Evolutionary conservation across 805 yeast genomes (phyloP), one percentile per base, ranked within the genome.

Genomic region (Candida tibetensis): DNA sequence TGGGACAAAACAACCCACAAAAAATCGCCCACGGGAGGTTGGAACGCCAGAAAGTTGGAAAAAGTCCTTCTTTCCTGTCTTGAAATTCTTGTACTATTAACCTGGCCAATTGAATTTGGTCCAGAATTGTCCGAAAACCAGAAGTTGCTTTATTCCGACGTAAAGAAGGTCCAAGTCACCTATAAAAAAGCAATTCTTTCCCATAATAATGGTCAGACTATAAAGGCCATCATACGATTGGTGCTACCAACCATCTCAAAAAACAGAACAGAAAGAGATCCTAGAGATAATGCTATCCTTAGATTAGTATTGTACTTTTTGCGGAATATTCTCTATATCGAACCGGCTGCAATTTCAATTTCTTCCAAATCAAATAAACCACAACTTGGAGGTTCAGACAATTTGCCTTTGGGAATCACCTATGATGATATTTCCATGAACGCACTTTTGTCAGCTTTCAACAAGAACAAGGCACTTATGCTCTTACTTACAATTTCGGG

Each of bases 91-190:
- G 95, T 87, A 1, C 77, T 86, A 2, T 68, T 93, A 52, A 85
- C 96, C 0, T 85, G 95, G 86, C 98, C 98, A 0, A 56, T 85
- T 4, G 79, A 79, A 23, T 57, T 87, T n/a, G 74, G 68, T 36
- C 77, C 72, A 15, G 77, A 76, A n/a, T 72, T 82, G 3, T 66
- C 82, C 0, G 67, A 66, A 15, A 77, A 76, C 37, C 87, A 85
- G 49, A 67, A 77, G 29, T 62, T 69, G 15, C 68, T 76, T 28
- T 82, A 75, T 52, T 68, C 81, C 7, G 77, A 77, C 36, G 64
- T 90, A 34, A 78, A 79, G 45, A 79, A 76, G 42, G 75, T 81
- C 18, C 96, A 89, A 46, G 51, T 82, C 19, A 52, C 60, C 3
- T 93, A 91, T 59, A 93, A 91, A 57, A 78, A 79, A 42, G 74